Conservation (phyloP, 768 basidiomycete genomes). For the Lentinula sp. region DNA sequence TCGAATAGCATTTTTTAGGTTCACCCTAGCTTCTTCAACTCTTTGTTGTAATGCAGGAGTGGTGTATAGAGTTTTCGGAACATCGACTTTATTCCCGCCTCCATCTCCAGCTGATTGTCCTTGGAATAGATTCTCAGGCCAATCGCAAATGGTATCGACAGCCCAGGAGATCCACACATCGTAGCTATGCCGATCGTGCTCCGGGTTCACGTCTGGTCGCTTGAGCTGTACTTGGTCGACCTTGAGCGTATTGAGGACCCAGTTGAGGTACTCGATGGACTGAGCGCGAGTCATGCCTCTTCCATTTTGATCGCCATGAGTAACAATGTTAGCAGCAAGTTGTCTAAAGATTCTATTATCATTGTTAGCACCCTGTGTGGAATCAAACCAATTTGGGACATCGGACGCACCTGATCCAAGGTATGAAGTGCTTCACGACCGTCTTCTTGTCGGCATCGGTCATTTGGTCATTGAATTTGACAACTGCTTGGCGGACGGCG, state of each 20-base stretch:
- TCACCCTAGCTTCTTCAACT: not conserved
- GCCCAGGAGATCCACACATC: slow-evolving; percentile 1
- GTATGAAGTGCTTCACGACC: not conserved
- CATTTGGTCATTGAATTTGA: slow-evolving; percentile 1
- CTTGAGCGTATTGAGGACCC: not conserved
- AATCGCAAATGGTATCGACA: slow-evolving; percentile 1
- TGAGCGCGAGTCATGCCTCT: not conserved
- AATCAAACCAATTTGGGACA: not conserved
- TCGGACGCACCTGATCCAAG: not conserved
- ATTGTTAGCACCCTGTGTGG: not conserved
- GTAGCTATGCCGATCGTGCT: not conserved
- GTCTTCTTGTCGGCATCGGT: not conserved
- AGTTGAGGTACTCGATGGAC: not conserved
- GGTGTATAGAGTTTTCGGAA: not conserved
- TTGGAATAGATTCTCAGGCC: not conserved
- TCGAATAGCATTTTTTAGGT: not conserved
- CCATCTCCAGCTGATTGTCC: not conserved
- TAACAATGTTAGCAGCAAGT: not conserved
- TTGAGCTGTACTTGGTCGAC: not conserved
- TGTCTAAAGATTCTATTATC: not conserved
- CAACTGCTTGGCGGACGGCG: not conserved
- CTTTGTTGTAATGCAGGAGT: not conserved
- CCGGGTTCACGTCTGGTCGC: not conserved
- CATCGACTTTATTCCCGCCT: not conserved
- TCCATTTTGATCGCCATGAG: not conserved